A percentile compares a stretch with the other conserved stretches of the same genome.
Conservation (phyloP, 768 basidiomycete species). For the Chalciporus piperatus region DNA sequence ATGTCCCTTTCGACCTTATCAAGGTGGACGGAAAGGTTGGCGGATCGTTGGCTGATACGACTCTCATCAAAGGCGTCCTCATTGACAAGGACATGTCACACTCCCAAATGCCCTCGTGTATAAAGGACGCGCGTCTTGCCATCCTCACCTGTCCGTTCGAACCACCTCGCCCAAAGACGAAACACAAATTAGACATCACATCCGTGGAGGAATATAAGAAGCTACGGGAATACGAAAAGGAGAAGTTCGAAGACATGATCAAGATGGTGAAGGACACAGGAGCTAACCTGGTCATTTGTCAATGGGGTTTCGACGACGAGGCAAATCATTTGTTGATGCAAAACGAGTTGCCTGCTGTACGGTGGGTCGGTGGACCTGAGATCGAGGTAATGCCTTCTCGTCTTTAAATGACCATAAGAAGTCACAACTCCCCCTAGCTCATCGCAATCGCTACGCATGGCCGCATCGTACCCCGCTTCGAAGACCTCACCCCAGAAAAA, state of each 20-base stretch:
- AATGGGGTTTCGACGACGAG: constrained; percentile 99
- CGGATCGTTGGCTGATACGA: constrained; percentile 92
- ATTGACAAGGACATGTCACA: constrained; percentile 99
- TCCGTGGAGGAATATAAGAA: constrained; percentile 96
- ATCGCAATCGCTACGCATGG: constrained; percentile 99
- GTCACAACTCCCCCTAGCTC: constrained; percentile 47
- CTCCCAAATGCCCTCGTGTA: constrained; percentile 90
- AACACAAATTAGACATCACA: constrained; percentile 97
- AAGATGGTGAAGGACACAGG: constrained; percentile 93
- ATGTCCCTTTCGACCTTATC: constrained; percentile 97
- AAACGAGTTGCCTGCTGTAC: constrained; percentile 93
- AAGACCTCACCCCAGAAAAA: constrained; percentile 89
- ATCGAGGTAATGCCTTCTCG: constrained; percentile 68
- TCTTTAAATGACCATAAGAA: not conserved
- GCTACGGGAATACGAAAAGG: constrained; percentile 90
- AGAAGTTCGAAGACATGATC: constrained; percentile 98
- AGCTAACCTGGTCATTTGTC: constrained; percentile 97
- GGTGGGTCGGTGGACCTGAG: constrained; percentile 99
- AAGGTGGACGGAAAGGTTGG: constrained; percentile 99
- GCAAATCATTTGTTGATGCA: constrained; percentile 98
- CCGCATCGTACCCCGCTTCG: constrained; percentile 96
- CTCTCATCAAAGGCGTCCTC: constrained; percentile 94
- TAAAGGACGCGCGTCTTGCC: constrained; percentile 88
- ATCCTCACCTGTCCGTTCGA: constrained; percentile 99
- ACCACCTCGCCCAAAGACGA: constrained; percentile 98